Conservation (phyloP, 2,329 filamentous ascomycete genomes). For the Phyllosticta paracitricarpa region DNA sequence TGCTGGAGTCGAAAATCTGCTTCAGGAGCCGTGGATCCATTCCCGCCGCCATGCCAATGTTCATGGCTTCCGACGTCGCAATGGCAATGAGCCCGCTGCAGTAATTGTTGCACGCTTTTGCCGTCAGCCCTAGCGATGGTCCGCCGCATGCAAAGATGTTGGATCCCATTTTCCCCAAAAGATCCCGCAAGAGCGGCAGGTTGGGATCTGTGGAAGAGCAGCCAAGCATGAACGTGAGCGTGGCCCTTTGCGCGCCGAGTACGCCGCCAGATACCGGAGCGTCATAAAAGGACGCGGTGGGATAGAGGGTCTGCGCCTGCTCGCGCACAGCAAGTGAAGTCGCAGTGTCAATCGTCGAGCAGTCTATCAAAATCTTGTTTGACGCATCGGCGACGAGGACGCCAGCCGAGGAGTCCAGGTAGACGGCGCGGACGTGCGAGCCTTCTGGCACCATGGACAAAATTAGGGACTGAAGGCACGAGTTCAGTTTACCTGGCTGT, state of each 20-base stretch:
- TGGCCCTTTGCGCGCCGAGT: slow-evolving; percentile 42
- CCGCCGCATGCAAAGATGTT: slow-evolving; percentile 47
- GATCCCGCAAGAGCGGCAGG: slow-evolving; percentile 30
- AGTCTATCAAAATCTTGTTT: slow-evolving; percentile 44
- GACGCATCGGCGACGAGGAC: slow-evolving; percentile 33
- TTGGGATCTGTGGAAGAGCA: slow-evolving; percentile 37
- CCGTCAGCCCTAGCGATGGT: slow-evolving; percentile 45
- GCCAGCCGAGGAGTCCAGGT: slow-evolving; percentile 35
- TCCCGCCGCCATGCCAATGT: slow-evolving; percentile 49
- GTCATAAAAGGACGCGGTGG: slow-evolving; percentile 41
- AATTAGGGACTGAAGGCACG: slow-evolving; percentile 32
- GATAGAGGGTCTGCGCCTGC: slow-evolving; percentile 28
- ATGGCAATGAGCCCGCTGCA: slow-evolving; percentile 50
- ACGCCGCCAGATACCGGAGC: slow-evolving; percentile 45
- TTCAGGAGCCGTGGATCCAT: slow-evolving; percentile 45
- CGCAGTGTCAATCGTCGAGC: slow-evolving; percentile 46
- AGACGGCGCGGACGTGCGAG: slow-evolving; percentile 41
- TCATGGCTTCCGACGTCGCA: slow-evolving; percentile 48
- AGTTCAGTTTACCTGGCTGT: background rate
- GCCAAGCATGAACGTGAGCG: slow-evolving; percentile 48
- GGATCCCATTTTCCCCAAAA: slow-evolving; percentile 44
- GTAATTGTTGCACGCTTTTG: slow-evolving; percentile 55
- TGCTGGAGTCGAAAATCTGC: slow-evolving; percentile 42
- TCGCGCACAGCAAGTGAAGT: slow-evolving; percentile 39
- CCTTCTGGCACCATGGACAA: slow-evolving; percentile 47